Conservation (phyloP, 2,329 filamentous ascomycete species). For the Hypoxylon sp. region DNA sequence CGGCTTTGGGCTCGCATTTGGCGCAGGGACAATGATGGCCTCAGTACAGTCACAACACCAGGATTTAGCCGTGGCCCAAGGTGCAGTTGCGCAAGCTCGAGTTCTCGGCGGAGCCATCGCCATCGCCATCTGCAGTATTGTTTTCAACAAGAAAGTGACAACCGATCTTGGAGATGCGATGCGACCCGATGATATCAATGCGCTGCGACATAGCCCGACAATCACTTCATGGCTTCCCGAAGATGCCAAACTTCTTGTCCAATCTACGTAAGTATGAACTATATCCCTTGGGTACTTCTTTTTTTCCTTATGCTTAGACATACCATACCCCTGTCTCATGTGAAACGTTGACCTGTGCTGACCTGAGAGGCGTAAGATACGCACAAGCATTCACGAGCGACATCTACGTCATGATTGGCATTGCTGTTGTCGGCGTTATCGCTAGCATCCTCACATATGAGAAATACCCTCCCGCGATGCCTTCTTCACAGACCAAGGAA, state of each 20-base stretch:
- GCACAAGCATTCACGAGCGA: conserved; percentile 57
- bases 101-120: conserved; percentile 68
- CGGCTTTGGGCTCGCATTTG: conserved; percentile 66
- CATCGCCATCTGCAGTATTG: conserved; percentile 65
- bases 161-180: conserved; percentile 49
- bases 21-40: conserved; percentile 65
- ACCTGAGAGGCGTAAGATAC: conserved; percentile 40
- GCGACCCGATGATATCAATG: conserved; percentile 50
- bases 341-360: not conserved
- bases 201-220: conserved; percentile 56
- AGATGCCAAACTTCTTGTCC: conserved; percentile 48
- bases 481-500: conserved; percentile 41
- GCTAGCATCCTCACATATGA: conserved; percentile 57
- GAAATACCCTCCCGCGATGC: conserved; percentile 49
- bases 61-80: conserved; percentile 66
- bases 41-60: conserved; percentile 59
- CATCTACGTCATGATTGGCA: conserved; percentile 56
- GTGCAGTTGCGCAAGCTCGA: conserved; percentile 66
- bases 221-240: conserved; percentile 49
- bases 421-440: conserved; percentile 54
- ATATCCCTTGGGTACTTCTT: not conserved
- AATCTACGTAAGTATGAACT: conserved; percentile 49
- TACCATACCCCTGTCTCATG: not conserved
- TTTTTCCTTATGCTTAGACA: not conserved
- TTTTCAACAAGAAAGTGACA: conserved; percentile 60